These are phyloP conservation scores for Mycena vitilis DNA, from an alignment of 768 basidiomycete species.

Conservation along the genomic window DNA sequence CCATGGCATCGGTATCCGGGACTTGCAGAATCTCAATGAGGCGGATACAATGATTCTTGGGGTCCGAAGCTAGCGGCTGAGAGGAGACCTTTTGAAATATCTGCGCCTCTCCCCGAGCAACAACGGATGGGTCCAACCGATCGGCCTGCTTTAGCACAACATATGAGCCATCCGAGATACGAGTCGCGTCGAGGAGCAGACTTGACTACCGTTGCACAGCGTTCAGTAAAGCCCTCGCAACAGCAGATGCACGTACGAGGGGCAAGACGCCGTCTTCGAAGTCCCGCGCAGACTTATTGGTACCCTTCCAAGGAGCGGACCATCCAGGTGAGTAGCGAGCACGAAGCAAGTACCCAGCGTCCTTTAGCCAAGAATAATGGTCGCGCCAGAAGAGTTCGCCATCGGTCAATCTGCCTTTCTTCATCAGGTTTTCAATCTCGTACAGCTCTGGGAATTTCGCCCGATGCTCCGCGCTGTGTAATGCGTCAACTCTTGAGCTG, in stretches of 20 bases:
- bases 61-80: conserved; percentile 34
- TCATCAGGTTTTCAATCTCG: too few relatives aligned
- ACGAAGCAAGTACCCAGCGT: conserved; percentile 9
- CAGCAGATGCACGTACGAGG: conserved; percentile 7
- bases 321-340: conserved; percentile 1
- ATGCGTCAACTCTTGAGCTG: too few relatives aligned
- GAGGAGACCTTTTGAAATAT: conserved; percentile 34
- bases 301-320: conserved; percentile 31
- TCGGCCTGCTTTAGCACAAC: conserved; percentile 38
- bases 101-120: not conserved
- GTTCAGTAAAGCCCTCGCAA: not conserved
- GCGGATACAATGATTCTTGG: conserved; percentile 46
- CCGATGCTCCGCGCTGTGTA: too few relatives aligned
- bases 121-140: conserved; percentile 25
- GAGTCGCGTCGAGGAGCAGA: not conserved
- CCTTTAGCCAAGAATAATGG: conserved; percentile 20
- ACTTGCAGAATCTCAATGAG: conserved; percentile 40
- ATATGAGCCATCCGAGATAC: conserved; percentile 32
- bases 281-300: not conserved
- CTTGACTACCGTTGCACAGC: not conserved
- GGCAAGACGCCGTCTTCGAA: conserved; percentile 1
- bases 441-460: too few relatives aligned
- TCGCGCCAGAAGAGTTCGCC: conserved; percentile 22
- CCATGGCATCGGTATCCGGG: conserved; percentile 32
- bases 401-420: too few relatives aligned